Evolutionary conservation across 2,329 filamentous ascomycete genomes (phyloP).

Genomic region (Fusarium sp.): DNA sequence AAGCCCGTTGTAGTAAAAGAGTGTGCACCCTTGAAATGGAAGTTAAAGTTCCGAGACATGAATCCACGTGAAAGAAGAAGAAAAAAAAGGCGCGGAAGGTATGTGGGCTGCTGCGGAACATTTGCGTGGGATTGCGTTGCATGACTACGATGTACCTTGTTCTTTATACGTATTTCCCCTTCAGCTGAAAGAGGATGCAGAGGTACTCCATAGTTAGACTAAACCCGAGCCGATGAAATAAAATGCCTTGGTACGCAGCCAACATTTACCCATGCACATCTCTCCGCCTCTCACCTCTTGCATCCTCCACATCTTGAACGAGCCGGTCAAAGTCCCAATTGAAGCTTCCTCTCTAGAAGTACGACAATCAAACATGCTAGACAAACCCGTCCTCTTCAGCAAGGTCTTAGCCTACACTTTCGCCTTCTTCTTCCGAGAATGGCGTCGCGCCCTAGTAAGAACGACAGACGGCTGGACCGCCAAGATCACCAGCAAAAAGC

Average conservation of each 20-base stretch:
- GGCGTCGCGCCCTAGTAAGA: conserved; percentile 31
- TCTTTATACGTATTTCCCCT: background rate
- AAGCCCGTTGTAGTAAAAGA: background rate
- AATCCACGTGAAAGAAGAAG: background rate
- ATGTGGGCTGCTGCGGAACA: background rate
- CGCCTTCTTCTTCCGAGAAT: conserved; percentile 36
- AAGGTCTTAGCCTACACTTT: conserved; percentile 47
- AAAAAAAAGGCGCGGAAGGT: background rate
- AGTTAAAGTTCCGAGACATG: background rate
- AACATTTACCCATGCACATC: background rate
- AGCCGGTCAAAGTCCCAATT: background rate
- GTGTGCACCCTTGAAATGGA: background rate
- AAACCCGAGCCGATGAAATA: background rate
- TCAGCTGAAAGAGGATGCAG: conserved; percentile 3
- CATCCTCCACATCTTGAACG: background rate
- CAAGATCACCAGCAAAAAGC: conserved; percentile 11
- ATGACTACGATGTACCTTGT: background rate
- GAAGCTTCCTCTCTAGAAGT: background rate
- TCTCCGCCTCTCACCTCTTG: background rate
- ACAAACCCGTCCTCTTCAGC: conserved; percentile 47
- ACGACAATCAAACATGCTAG: conserved; percentile 40
- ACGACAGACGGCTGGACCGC: conserved; percentile 23
- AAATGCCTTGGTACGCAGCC: background rate
- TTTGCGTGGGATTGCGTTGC: background rate
- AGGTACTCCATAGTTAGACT: background rate